A percentile compares a stretch with the other conserved stretches of the same genome.
Conservation (phyloP, 164 flowering plant species). For the Nymphaea colorata region DNA sequence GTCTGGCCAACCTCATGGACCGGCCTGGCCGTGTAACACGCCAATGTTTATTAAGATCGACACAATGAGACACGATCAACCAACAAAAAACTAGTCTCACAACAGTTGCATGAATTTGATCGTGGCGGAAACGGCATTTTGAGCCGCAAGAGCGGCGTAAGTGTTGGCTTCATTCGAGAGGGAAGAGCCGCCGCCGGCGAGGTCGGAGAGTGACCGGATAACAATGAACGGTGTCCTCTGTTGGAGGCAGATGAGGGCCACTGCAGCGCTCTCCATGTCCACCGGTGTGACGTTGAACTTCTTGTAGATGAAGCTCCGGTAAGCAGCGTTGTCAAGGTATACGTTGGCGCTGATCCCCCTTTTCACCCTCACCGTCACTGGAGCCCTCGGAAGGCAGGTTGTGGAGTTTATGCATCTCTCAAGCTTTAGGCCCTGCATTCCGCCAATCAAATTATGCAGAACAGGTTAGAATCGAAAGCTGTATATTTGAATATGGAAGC, state of each 20-base stretch:
- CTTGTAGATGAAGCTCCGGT: constrained; percentile 13
- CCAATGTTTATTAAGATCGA: too few relatives aligned
- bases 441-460: not conserved
- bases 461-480: too few relatives aligned
- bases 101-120: constrained; percentile 14
- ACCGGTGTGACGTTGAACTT: constrained; percentile 17
- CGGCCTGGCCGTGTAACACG: too few relatives aligned
- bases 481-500: not conserved
- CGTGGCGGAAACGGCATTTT: constrained; percentile 18
- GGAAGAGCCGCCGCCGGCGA: constrained; percentile 27
- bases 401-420: constrained; percentile 31
- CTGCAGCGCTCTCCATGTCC: constrained; percentile 29
- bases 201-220: constrained; percentile 22
- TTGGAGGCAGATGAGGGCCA: constrained; percentile 21
- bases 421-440: constrained; percentile 29
- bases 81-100: not conserved
- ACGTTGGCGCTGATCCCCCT: constrained; percentile 20
- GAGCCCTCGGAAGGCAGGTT: constrained; percentile 16
- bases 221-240: constrained; percentile 20
- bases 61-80: too few relatives aligned
- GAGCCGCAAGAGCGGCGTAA: constrained; percentile 20
- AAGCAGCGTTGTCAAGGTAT: constrained; percentile 19
- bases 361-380: constrained; percentile 12
- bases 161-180: constrained; percentile 23
- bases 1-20: too few relatives aligned